phyloP scores from a whole-genome alignment of 345 rosid genomes.

The Anacardium occidentale region DNA sequence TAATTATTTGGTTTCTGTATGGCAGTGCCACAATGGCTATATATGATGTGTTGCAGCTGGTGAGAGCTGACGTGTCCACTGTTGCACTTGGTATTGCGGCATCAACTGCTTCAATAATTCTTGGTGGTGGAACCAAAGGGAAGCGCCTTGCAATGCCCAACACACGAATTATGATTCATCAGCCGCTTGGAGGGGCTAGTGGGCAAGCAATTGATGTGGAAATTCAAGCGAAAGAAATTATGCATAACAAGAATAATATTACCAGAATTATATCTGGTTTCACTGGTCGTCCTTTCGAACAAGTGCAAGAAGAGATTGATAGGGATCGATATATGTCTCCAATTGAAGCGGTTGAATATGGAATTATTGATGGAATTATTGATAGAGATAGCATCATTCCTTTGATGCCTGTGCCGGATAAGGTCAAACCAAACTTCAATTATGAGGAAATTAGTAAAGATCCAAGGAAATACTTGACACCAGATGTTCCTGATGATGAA shows the following conservation, averaged over 20 bases:
- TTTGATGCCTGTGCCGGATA: slow-evolving; percentile 73
- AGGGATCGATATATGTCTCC: slow-evolving; percentile 94
- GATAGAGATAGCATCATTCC: slow-evolving; percentile 87
- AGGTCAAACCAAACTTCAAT: slow-evolving; percentile 57
- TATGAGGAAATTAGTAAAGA: slow-evolving; percentile 63
- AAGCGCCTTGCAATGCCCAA: slow-evolving; percentile 97
- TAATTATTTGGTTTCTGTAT: slow-evolving; percentile 12
- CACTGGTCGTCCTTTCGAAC: slow-evolving; percentile 74
- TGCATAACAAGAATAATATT: slow-evolving; percentile 77
- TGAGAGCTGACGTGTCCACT: slow-evolving; percentile 90
- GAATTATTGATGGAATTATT: slow-evolving; percentile 85
- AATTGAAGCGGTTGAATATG: slow-evolving; percentile 89
- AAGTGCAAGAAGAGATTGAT: slow-evolving; percentile 74
- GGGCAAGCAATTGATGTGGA: slow-evolving; percentile 87
- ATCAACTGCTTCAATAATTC: slow-evolving; percentile 87
- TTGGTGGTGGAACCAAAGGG: slow-evolving; percentile 93
- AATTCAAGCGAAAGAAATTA: slow-evolving; percentile 84
- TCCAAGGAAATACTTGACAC: slow-evolving; percentile 79
- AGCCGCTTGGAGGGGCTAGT: slow-evolving; percentile 89
- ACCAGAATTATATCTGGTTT: slow-evolving; percentile 66
- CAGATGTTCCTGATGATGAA: slow-evolving; percentile 91
- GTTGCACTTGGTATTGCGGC: slow-evolving; percentile 86
- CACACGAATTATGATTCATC: slow-evolving; percentile 91
- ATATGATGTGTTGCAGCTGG: slow-evolving; percentile 83
- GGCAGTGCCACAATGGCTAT: slow-evolving; percentile 94